Evolutionary conservation across 805 yeast genomes (phyloP).

Genomic region (Schwanniomyces polymorphus): DNA sequence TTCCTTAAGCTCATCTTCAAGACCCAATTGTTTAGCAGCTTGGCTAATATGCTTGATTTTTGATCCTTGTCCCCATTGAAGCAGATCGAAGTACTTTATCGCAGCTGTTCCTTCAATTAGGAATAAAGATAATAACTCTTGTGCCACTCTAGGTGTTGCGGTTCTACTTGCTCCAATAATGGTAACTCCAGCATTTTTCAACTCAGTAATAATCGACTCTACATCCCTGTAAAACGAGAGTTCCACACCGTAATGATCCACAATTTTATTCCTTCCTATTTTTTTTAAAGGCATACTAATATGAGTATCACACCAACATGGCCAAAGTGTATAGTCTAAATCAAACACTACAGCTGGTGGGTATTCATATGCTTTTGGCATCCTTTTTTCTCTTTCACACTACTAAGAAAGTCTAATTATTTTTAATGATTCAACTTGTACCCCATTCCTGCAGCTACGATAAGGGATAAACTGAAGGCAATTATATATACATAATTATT

Average conservation of each 20-base stretch:
- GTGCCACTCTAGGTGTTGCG: slow-evolving; percentile 75
- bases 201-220: slow-evolving; percentile 55
- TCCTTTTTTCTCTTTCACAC: background rate
- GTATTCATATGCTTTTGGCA: slow-evolving; percentile 12
- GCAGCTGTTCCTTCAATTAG: slow-evolving; percentile 55
- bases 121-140: slow-evolving; percentile 54
- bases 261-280: slow-evolving; percentile 32
- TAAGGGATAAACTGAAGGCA: slow-evolving; percentile 4
- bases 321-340: slow-evolving; percentile 78
- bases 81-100: slow-evolving; percentile 51
- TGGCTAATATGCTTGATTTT: slow-evolving; percentile 56
- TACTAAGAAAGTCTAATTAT: background rate
- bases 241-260: slow-evolving; percentile 55
- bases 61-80: slow-evolving; percentile 70
- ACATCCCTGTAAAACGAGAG: slow-evolving; percentile 69
- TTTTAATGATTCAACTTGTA: background rate
- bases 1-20: slow-evolving; percentile 45
- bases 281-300: slow-evolving; percentile 53
- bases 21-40: slow-evolving; percentile 48
- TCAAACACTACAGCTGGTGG: slow-evolving; percentile 65
- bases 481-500: background rate
- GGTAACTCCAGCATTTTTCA: slow-evolving; percentile 46
- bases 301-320: slow-evolving; percentile 82
- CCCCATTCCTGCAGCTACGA: slow-evolving; percentile 6
- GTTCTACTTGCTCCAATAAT: slow-evolving; percentile 80